Evolutionary conservation across 1,284 basidiomycete genomes (phyloP).

Genomic region (Malassezia japonica): DNA sequence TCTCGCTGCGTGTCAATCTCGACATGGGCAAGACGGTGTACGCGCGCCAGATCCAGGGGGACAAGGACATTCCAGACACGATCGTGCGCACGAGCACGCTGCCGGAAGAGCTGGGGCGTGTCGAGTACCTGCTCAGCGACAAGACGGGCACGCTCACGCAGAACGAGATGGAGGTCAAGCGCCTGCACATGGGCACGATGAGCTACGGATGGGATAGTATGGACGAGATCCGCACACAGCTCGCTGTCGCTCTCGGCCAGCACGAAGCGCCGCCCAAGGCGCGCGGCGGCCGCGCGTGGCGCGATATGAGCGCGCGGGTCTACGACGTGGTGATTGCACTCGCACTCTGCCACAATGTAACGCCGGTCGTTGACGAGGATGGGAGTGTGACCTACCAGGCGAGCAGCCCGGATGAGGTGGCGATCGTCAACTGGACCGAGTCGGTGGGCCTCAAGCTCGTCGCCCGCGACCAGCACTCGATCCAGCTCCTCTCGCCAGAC

Average conservation of each 20-base stretch:
- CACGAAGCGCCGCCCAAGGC: constrained; percentile 4
- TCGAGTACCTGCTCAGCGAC: constrained; percentile 89
- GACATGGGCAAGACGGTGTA: constrained; percentile 99
- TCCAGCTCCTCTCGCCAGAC: constrained; percentile 51
- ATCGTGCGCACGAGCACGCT: constrained; percentile 93
- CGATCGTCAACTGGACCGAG: constrained; percentile 96
- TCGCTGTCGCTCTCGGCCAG: constrained; percentile 61
- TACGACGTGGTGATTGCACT: constrained; percentile 85
- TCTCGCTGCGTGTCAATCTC: constrained; percentile 92
- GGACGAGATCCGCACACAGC: constrained; percentile 89
- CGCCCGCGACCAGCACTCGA: constrained; percentile 75
- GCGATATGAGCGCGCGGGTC: constrained; percentile 92
- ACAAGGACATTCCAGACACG: constrained; percentile 82
- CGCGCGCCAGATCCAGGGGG: constrained; percentile 85
- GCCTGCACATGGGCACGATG: constrained; percentile 96
- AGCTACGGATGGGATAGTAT: constrained; percentile 92
- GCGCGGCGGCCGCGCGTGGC: constrained; percentile 54
- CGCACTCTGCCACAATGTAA: constrained; percentile 95
- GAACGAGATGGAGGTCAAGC: constrained; percentile 99
- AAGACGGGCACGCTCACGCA: constrained; percentile 97
- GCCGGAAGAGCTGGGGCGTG: constrained; percentile 89
- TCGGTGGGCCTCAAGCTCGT: constrained; percentile 81
- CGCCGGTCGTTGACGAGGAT: constrained; percentile 86
- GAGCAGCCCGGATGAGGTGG: constrained; percentile 95
- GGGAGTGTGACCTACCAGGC: constrained; percentile 92